Conservation (phyloP, 2,329 filamentous ascomycete species). For the Thelonectria discophora region DNA sequence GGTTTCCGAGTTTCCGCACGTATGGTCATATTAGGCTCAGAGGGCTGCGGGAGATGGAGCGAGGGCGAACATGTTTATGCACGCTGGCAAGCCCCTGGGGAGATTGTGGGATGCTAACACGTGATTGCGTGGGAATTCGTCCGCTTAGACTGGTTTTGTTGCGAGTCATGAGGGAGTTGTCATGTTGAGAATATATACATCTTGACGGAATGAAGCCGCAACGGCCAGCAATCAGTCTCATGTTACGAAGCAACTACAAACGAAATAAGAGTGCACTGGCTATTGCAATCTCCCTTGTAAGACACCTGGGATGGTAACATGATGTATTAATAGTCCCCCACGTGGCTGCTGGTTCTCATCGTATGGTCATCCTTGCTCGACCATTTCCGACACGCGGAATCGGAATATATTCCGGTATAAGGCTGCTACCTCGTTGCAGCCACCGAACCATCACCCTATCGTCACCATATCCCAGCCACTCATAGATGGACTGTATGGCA, state of each 20-base stretch:
- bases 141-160: no score
- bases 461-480: not conserved
- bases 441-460: not conserved
- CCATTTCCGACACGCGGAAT: not conserved
- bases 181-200: no score
- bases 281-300: no score
- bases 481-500: not conserved
- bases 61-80: not conserved
- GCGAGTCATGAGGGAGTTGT: no score
- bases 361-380: not conserved
- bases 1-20: not conserved
- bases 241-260: no score
- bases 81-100: not conserved
- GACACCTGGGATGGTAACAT: no score
- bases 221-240: no score
- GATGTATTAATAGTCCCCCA: not conserved
- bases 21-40: no score
- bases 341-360: not conserved
- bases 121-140: not conserved
- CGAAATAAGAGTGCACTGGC: no score
- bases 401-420: not conserved
- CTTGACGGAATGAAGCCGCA: no score
- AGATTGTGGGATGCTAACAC: not conserved
- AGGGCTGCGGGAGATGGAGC: not conserved
- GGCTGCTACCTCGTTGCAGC: not conserved